These are phyloP conservation scores for Ligustrum vulgare DNA, from an alignment of 257 asterid species.

Conservation along the genomic window DNA sequence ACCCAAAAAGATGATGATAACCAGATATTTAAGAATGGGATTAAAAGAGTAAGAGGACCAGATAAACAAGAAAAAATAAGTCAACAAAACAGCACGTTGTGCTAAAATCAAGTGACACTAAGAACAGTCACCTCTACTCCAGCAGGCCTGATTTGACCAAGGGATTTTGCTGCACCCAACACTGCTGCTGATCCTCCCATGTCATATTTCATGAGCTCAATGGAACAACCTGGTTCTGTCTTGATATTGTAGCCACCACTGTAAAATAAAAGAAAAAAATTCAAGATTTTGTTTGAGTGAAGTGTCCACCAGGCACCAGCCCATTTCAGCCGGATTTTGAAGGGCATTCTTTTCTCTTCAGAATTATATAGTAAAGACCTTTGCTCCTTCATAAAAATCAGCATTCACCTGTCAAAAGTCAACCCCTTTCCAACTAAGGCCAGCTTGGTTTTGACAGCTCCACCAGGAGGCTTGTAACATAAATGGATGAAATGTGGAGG, in stretches of 20 bases:
- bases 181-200: slow-evolving; percentile 99
- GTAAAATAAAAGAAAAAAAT: slow-evolving; percentile 18
- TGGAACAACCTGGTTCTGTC: slow-evolving; percentile 81
- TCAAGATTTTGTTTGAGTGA: slow-evolving; percentile 14
- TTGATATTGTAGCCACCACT: slow-evolving; percentile 99
- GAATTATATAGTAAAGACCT: background rate
- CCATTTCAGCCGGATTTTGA: background rate
- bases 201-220: slow-evolving; percentile 95
- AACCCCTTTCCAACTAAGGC: slow-evolving; percentile 96
- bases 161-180: slow-evolving; percentile 94
- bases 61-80: slow-evolving; percentile 13
- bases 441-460: slow-evolving; percentile 72
- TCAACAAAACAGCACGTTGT: background rate
- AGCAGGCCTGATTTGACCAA: slow-evolving; percentile 85
- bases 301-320: background rate
- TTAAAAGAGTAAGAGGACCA: background rate
- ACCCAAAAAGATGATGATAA: background rate
- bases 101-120: slow-evolving; percentile 9
- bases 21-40: background rate
- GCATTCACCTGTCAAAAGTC: slow-evolving; percentile 88
- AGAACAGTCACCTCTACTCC: slow-evolving; percentile 75
- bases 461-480: slow-evolving; percentile 80
- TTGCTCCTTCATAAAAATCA: background rate
- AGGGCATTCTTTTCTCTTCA: background rate
- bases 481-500: slow-evolving; percentile 94